These are phyloP conservation scores for Sugiyamaella lignohabitans DNA, from an alignment of 805 yeast species.

Conservation along the genomic window DNA sequence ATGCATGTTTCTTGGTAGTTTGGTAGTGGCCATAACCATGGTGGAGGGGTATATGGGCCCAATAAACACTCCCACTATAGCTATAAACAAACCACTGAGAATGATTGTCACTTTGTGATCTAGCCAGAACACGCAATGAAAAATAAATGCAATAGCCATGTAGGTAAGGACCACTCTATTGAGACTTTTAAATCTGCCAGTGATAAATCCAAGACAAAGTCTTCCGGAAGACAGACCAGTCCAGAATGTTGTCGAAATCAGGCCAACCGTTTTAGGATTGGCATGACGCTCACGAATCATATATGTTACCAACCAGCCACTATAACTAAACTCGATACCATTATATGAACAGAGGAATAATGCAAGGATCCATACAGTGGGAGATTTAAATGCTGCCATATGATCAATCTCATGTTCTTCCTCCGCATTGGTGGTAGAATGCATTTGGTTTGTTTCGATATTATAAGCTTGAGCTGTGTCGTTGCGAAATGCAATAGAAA, in stretches of 20 bases:
- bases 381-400: conserved; percentile 9
- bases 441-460: conserved; percentile 3
- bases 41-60: conserved; percentile 74
- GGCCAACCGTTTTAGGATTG: conserved; percentile 44
- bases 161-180: conserved; percentile 24
- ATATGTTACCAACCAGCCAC: conserved; percentile 65
- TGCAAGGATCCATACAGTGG: conserved; percentile 39
- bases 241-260: conserved; percentile 66
- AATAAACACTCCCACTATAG: conserved; percentile 50
- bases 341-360: conserved; percentile 53
- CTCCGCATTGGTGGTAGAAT: background rate
- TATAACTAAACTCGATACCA: conserved; percentile 62
- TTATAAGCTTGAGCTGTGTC: conserved; percentile 20
- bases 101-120: conserved; percentile 32
- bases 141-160: conserved; percentile 33
- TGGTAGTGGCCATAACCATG: conserved; percentile 58
- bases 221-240: conserved; percentile 65
- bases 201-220: conserved; percentile 41
- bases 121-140: conserved; percentile 44
- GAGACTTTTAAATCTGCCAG: conserved; percentile 26
- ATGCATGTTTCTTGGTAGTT: conserved; percentile 54
- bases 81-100: conserved; percentile 40
- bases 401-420: conserved; percentile 3
- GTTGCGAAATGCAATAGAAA: conserved; percentile 39
- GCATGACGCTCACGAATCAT: conserved; percentile 49